These are phyloP conservation scores for Scopulariopsis brevicaulis DNA, from an alignment of 2,329 filamentous ascomycete species.

Conservation along the genomic window DNA sequence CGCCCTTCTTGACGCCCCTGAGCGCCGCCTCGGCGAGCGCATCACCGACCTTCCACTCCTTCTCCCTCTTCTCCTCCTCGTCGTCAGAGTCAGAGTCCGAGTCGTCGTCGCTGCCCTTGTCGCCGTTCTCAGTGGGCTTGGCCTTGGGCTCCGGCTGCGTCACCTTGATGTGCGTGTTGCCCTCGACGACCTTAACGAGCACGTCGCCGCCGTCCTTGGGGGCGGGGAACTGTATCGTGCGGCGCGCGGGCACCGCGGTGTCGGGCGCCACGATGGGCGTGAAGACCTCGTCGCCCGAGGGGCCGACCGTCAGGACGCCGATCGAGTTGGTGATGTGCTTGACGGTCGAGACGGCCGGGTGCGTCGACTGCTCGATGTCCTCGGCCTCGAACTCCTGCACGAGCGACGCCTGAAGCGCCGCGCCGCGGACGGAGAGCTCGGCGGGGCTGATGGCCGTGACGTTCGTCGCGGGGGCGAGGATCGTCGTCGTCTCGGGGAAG, in stretches of 20 bases:
- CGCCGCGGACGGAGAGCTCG: conserved; percentile 78
- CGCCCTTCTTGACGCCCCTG: conserved; percentile 72
- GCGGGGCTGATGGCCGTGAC: conserved; percentile 81
- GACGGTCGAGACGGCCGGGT: conserved; percentile 88
- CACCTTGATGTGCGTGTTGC: conserved; percentile 82
- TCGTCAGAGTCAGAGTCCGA: conserved; percentile 47
- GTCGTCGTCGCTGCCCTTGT: conserved; percentile 54
- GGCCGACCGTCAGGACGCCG: conserved; percentile 61
- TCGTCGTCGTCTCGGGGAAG: conserved; percentile 69
- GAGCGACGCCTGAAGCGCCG: conserved; percentile 87
- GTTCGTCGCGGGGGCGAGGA: conserved; percentile 75
- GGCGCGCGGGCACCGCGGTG: conserved; percentile 81
- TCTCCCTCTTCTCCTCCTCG: conserved; percentile 80
- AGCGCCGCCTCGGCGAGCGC: conserved; percentile 78
- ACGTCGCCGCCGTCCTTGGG: conserved; percentile 79
- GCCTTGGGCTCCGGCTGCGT: conserved; percentile 75
- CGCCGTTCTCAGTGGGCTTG: conserved; percentile 54
- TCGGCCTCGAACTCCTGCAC: conserved; percentile 89
- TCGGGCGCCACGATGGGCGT: conserved; percentile 72
- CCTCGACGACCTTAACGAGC: conserved; percentile 80
- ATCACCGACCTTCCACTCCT: conserved; percentile 81
- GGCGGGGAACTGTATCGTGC: conserved; percentile 66
- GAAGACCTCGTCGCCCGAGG: conserved; percentile 57
- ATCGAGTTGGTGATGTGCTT: conserved; percentile 84
- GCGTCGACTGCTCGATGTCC: conserved; percentile 92